Percentiles rank a stretch among this genome's conserved stretches.
phyloP scores from a whole-genome alignment of 2,329 filamentous ascomycete genomes.

The Metarhizium album region DNA sequence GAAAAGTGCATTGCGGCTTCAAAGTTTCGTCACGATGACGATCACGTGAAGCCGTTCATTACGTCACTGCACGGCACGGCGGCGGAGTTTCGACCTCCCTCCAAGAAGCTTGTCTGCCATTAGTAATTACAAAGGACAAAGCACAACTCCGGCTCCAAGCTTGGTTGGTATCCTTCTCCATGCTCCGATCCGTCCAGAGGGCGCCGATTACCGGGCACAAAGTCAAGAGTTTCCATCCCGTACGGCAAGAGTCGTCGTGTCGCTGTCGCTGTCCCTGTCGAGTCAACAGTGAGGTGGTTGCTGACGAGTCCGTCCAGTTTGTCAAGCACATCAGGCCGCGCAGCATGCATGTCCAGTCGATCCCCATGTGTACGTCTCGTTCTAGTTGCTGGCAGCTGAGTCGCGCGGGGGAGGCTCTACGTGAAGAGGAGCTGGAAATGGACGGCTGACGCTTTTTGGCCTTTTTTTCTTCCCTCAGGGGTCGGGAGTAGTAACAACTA shows the following conservation, averaged over 20 bases:
- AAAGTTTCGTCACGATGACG: too few relatives aligned
- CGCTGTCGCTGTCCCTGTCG: too few relatives aligned
- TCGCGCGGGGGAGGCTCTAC: background rate
- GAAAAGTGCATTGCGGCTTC: too few relatives aligned
- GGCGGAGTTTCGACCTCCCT: background rate
- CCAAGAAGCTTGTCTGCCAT: background rate
- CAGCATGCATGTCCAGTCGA: conserved; percentile 74
- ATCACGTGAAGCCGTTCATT: background rate
- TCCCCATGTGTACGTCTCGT: conserved; percentile 67
- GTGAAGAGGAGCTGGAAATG: background rate
- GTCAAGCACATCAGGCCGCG: conserved; percentile 9
- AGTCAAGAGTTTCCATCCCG: background rate
- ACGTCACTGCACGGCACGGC: background rate
- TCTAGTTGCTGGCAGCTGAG: too few relatives aligned
- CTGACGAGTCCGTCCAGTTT: conserved; percentile 3
- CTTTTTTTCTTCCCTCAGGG: conserved; percentile 53
- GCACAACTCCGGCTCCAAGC: background rate
- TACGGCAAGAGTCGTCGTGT: background rate
- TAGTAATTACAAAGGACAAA: too few relatives aligned
- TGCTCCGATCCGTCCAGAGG: background rate
- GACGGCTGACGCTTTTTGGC: background rate
- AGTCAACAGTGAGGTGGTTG: background rate
- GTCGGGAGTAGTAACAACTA: conserved; percentile 73
- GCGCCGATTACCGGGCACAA: background rate
- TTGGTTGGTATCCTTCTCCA: background rate